phyloP scores from a whole-genome alignment of 352 stramenopile genomes.

The Plasmopara muralis region DNA sequence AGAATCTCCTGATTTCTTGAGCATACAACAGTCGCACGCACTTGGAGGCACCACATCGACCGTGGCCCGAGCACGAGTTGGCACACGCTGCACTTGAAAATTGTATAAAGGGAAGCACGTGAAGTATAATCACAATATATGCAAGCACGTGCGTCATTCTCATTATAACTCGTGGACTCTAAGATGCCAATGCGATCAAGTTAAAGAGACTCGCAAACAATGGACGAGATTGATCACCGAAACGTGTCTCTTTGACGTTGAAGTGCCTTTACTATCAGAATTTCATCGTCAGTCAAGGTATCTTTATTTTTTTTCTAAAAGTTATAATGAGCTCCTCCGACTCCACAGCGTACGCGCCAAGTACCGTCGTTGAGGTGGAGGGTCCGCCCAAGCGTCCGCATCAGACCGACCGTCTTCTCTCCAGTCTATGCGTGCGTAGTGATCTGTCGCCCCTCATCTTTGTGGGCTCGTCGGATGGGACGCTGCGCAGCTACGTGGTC shows the following conservation, averaged over 20 bases:
- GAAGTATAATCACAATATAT: too few relatives aligned
- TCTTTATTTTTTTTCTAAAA: neutral
- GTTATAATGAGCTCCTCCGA: slow-evolving; percentile 6
- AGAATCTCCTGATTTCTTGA: too few relatives aligned
- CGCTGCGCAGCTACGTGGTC: slow-evolving; percentile 54
- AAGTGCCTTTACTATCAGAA: neutral
- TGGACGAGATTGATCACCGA: neutral
- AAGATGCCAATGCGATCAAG: too few relatives aligned
- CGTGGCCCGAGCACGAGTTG: too few relatives aligned
- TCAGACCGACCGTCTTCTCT: slow-evolving; percentile 43
- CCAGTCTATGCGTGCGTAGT: slow-evolving; percentile 29
- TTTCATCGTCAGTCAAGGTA: too few relatives aligned
- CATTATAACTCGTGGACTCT: too few relatives aligned
- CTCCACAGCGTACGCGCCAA: slow-evolving; percentile 33
- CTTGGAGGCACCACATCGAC: too few relatives aligned
- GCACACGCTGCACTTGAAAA: too few relatives aligned
- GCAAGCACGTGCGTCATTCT: too few relatives aligned
- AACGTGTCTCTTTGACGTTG: slow-evolving; percentile 1
- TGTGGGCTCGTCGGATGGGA: slow-evolving; percentile 45
- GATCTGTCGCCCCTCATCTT: slow-evolving; percentile 48
- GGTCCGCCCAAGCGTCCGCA: slow-evolving; percentile 46
- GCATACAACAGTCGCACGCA: too few relatives aligned
- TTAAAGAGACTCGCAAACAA: neutral
- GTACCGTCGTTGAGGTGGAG: slow-evolving; percentile 41
- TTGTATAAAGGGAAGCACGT: too few relatives aligned